A percentile compares a stretch with the other conserved stretches of the same genome.
phyloP scores from a whole-genome alignment of 495 filamentous ascomycete species.

The Haplographium delicatum region DNA sequence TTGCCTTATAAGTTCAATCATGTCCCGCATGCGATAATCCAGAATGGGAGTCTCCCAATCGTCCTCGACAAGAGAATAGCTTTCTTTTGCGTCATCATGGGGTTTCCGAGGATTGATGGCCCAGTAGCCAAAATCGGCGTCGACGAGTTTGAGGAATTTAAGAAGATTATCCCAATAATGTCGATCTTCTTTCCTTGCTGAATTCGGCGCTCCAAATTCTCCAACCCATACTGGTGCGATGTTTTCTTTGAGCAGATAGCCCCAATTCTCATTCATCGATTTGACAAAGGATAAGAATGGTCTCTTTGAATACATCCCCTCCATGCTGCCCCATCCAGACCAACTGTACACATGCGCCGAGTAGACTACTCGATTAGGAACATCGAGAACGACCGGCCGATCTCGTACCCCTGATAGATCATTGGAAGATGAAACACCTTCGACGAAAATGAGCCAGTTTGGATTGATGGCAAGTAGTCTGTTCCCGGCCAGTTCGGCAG shows the following conservation, averaged over 20 bases:
- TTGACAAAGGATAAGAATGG: conserved; percentile 50
- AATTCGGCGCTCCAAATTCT: conserved; percentile 50
- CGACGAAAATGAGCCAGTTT: conserved; percentile 58
- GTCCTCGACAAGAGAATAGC: conserved; percentile 50
- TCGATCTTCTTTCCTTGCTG: conserved; percentile 42
- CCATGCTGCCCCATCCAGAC: conserved; percentile 55
- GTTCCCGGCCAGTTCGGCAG: conserved; percentile 52
- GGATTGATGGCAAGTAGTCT: conserved; percentile 47
- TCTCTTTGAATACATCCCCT: conserved; percentile 45
- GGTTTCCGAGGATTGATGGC: conserved; percentile 49
- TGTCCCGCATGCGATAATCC: conserved; percentile 52
- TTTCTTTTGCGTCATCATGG: conserved; percentile 48
- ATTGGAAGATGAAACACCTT: conserved; percentile 55
- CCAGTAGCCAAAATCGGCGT: conserved; percentile 61
- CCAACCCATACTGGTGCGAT: conserved; percentile 57
- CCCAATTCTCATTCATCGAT: conserved; percentile 57
- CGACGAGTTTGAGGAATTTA: conserved; percentile 44
- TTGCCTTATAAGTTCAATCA: conserved; percentile 26
- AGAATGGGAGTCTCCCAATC: conserved; percentile 51
- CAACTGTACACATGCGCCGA: conserved; percentile 56
- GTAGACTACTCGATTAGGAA: conserved; percentile 51
- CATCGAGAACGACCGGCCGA: conserved; percentile 47
- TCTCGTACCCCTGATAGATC: conserved; percentile 43
- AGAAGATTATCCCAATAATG: conserved; percentile 58
- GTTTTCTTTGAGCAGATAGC: conserved; percentile 50